phyloP scores from a whole-genome alignment of 768 basidiomycete species.

The Trametes villosa region DNA sequence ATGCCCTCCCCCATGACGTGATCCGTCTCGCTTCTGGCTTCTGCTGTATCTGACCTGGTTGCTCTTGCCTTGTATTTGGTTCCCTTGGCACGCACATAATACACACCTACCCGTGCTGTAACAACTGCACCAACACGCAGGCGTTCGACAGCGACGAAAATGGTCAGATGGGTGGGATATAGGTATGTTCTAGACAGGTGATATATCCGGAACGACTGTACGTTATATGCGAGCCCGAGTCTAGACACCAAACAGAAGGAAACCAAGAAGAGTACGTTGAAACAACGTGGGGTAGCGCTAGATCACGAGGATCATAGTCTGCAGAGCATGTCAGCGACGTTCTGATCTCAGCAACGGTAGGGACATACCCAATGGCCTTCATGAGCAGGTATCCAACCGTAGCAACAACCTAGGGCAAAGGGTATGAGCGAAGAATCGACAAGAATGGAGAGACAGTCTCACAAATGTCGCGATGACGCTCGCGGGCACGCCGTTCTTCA shows the following conservation, averaged over 20 bases:
- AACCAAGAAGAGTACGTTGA: too few species aligned
- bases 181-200: neutral
- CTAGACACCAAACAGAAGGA: too few species aligned
- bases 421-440: conserved; percentile 2
- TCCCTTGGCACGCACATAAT: neutral
- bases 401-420: conserved; percentile 66
- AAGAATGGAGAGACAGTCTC: conserved; percentile 28
- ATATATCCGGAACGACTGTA: neutral
- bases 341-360: neutral
- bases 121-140: neutral
- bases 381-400: conserved; percentile 84
- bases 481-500: conserved; percentile 95
- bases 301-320: conserved; percentile 4
- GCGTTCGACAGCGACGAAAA: too few species aligned
- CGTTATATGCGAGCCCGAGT: too few species aligned
- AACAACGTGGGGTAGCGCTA: neutral
- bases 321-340: neutral
- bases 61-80: neutral
- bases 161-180: neutral
- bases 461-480: conserved; percentile 87
- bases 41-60: conserved; percentile 3
- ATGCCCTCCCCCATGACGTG: neutral
- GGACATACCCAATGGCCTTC: conserved; percentile 69
- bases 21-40: neutral
- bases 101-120: conserved; percentile 5